These are phyloP conservation scores for Ogataea nonfermentans DNA, from an alignment of 805 yeast species.

Conservation along the genomic window DNA sequence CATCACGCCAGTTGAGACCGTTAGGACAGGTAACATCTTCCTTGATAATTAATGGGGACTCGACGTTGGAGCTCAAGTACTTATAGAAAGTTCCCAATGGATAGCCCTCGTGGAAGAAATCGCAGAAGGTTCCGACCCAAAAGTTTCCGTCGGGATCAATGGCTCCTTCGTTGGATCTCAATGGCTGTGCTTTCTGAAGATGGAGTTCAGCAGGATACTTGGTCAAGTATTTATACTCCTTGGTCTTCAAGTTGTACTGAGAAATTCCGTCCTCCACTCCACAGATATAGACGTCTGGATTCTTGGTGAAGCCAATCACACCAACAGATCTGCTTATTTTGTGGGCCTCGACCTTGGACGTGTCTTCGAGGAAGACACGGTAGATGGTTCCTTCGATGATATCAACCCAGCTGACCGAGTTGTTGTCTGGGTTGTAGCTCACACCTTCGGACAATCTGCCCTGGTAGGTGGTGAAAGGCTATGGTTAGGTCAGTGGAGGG, in stretches of 20 bases:
- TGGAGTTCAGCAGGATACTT: conserved; percentile 42
- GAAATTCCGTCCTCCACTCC: conserved; percentile 70
- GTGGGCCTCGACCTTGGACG: conserved; percentile 34
- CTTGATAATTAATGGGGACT: conserved; percentile 32
- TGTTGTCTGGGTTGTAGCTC: conserved; percentile 56
- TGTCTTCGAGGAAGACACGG: conserved; percentile 31
- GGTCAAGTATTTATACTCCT: conserved; percentile 36
- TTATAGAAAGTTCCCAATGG: conserved; percentile 56
- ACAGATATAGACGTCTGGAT: conserved; percentile 52
- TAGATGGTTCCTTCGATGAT: conserved; percentile 42
- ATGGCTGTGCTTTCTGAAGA: conserved; percentile 25
- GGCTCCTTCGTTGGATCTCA: conserved; percentile 81
- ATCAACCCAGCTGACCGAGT: conserved; percentile 51
- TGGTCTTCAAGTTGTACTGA: conserved; percentile 43
- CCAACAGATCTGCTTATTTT: conserved; percentile 53
- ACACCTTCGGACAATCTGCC: conserved; percentile 65
- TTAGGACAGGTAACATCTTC: conserved; percentile 59
- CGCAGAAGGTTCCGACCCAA: conserved; percentile 78
- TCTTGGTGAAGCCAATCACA: conserved; percentile 64
- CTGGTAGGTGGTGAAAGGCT: conserved; percentile 29
- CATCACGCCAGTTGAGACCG: conserved; percentile 60
- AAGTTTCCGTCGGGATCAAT: conserved; percentile 75
- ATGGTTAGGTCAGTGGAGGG: background rate
- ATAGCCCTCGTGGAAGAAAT: conserved; percentile 26
- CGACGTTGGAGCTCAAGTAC: conserved; percentile 33